Evolutionary conservation across 129 eudicot species (phyloP).

Genomic region (Chrysanthemum makinoi): DNA sequence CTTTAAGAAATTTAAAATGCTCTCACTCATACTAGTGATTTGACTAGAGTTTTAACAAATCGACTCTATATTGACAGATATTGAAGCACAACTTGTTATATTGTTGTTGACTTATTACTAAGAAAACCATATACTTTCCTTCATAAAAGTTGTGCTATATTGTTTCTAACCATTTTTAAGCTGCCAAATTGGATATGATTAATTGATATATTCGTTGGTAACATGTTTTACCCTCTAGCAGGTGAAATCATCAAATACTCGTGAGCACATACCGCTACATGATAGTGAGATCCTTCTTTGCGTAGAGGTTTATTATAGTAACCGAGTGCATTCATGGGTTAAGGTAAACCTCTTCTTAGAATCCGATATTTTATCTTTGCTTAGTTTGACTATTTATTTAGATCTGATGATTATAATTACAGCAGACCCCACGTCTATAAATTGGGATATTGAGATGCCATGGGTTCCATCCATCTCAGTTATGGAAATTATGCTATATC

Average conservation of each 20-base stretch:
- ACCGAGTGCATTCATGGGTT: conserved; percentile 28
- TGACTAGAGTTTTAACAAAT: too few relatives aligned
- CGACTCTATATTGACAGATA: too few relatives aligned
- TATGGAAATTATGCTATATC: too few relatives aligned
- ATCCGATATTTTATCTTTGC: not conserved
- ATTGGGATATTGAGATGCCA: too few relatives aligned
- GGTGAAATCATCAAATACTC: conserved; percentile 44
- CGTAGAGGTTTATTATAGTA: conserved; percentile 68
- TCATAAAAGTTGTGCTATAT: too few relatives aligned
- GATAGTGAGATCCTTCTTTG: conserved; percentile 63
- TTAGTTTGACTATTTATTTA: not conserved
- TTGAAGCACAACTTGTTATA: too few relatives aligned
- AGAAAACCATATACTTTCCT: too few relatives aligned
- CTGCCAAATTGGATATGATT: conserved; percentile 8
- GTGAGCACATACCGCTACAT: conserved; percentile 48
- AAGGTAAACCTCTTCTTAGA: conserved; percentile 43
- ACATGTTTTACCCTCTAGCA: conserved; percentile 33
- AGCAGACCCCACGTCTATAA: not conserved
- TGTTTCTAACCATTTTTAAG: not conserved
- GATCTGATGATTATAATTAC: not conserved
- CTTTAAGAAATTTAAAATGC: too few relatives aligned
- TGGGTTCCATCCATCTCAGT: too few relatives aligned
- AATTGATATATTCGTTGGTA: not conserved
- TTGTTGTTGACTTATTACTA: too few relatives aligned
- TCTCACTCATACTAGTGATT: too few relatives aligned